phyloP scores from a whole-genome alignment of 2,329 filamentous ascomycete species.

The Fusarium udum region DNA sequence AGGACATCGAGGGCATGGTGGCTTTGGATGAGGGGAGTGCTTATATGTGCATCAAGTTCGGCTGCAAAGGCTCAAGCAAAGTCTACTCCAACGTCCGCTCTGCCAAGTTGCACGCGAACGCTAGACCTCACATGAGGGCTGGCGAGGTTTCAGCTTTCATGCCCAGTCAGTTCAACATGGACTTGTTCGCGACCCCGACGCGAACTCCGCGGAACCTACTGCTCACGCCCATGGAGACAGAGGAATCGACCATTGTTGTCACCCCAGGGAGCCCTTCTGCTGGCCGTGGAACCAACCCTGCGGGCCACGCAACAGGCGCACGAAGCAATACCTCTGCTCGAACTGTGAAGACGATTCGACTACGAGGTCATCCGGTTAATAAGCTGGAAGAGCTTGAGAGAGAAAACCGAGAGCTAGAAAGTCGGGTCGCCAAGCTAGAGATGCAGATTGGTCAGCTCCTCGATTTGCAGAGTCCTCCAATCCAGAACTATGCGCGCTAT shows the following conservation, averaged over 20 bases:
- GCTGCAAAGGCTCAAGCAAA: neutral
- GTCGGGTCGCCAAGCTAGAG: conserved; percentile 21
- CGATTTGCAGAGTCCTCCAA: neutral
- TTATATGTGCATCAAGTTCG: neutral
- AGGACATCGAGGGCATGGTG: neutral
- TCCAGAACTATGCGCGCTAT: neutral
- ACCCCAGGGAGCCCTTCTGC: conserved; percentile 31
- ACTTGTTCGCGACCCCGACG: neutral
- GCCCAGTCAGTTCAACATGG: neutral
- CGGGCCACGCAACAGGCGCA: neutral
- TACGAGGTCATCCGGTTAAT: neutral
- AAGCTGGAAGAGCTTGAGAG: conserved; percentile 10
- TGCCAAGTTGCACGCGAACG: neutral
- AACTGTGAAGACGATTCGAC: neutral
- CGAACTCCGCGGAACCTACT: neutral
- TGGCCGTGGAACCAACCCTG: conserved; percentile 1
- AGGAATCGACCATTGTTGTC: neutral
- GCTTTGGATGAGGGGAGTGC: neutral
- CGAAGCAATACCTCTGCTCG: neutral
- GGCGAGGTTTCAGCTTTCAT: neutral
- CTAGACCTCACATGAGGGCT: neutral
- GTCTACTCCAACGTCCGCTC: neutral
- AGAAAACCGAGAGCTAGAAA: conserved; percentile 13
- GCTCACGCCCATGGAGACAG: conserved; percentile 11
- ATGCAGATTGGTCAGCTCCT: conserved; percentile 8